Conservation (phyloP, 192 early-diverging fungal species). For the Backusella macrospora region DNA sequence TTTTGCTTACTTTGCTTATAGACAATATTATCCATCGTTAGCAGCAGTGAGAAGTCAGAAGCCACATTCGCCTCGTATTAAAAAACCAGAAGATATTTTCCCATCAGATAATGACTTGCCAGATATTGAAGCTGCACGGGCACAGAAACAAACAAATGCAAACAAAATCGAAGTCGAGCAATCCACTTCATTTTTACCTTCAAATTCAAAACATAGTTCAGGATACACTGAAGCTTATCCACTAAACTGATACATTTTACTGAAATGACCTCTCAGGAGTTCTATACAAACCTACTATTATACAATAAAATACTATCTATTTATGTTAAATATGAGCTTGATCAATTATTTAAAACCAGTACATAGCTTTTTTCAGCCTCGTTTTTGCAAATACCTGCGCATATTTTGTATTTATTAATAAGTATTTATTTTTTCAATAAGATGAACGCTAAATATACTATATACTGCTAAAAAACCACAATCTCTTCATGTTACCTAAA, state of each 20-base stretch:
- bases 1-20: conserved; percentile 67
- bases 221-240: not conserved
- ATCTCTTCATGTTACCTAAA: not conserved
- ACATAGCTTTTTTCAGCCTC: too few relatives aligned
- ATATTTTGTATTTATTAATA: not conserved
- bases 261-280: not conserved
- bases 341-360: too few relatives aligned
- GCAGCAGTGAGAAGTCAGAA: not conserved
- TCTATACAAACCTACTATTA: not conserved
- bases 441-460: not conserved
- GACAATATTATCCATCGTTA: conserved; percentile 65
- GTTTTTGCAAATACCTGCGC: too few relatives aligned
- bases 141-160: not conserved
- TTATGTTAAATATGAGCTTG: too few relatives aligned
- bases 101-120: not conserved
- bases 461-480: not conserved
- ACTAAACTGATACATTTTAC: not conserved
- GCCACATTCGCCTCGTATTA: conserved; percentile 15
- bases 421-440: not conserved
- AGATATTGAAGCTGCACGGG: not conserved
- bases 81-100: not conserved
- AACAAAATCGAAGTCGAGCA: not conserved
- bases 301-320: too few relatives aligned
- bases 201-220: not conserved
- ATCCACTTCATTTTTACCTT: not conserved